These are phyloP conservation scores for Didymella pinodella DNA, from an alignment of 2,329 filamentous ascomycete genomes.

Conservation along the genomic window DNA sequence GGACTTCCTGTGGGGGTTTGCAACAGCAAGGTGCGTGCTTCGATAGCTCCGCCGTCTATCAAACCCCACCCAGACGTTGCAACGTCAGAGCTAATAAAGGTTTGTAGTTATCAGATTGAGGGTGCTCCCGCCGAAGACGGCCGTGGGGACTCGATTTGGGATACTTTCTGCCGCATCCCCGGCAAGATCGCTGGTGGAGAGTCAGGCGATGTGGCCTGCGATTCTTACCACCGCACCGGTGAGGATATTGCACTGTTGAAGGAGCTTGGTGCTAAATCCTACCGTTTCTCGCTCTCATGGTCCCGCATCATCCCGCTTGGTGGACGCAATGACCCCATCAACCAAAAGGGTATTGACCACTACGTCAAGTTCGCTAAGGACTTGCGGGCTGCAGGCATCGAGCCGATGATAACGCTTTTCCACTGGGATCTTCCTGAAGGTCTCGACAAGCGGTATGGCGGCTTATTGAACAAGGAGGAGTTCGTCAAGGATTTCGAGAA, in stretches of 20 bases:
- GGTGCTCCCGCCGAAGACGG: slow-evolving; percentile 77
- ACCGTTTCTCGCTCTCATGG: slow-evolving; percentile 87
- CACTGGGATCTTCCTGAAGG: slow-evolving; percentile 88
- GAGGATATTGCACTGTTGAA: slow-evolving; percentile 83
- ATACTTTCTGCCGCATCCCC: slow-evolving; percentile 81
- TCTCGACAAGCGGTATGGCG: slow-evolving; percentile 78
- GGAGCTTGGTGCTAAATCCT: slow-evolving; percentile 73
- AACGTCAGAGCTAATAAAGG: slow-evolving; percentile 30
- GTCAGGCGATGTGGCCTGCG: slow-evolving; percentile 80
- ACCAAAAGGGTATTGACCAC: slow-evolving; percentile 77
- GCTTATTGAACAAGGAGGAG: slow-evolving; percentile 80
- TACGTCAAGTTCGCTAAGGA: slow-evolving; percentile 83
- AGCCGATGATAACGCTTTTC: slow-evolving; percentile 81
- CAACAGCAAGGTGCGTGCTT: slow-evolving; percentile 52
- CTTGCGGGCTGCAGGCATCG: slow-evolving; percentile 77
- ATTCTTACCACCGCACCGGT: slow-evolving; percentile 81
- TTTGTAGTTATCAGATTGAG: slow-evolving; percentile 84
- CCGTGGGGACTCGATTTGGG: slow-evolving; percentile 85
- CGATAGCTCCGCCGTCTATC: slow-evolving; percentile 24
- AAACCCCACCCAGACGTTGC: slow-evolving; percentile 34
- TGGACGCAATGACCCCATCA: slow-evolving; percentile 81
- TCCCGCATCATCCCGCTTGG: slow-evolving; percentile 86
- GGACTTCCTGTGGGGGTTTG: slow-evolving; percentile 53
- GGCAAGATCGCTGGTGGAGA: slow-evolving; percentile 83
- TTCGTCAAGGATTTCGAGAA: slow-evolving; percentile 82